A percentile compares a stretch with the other conserved stretches of the same genome.
Conservation (phyloP, 139 green algal species). For the Picochlorum sp. region DNA sequence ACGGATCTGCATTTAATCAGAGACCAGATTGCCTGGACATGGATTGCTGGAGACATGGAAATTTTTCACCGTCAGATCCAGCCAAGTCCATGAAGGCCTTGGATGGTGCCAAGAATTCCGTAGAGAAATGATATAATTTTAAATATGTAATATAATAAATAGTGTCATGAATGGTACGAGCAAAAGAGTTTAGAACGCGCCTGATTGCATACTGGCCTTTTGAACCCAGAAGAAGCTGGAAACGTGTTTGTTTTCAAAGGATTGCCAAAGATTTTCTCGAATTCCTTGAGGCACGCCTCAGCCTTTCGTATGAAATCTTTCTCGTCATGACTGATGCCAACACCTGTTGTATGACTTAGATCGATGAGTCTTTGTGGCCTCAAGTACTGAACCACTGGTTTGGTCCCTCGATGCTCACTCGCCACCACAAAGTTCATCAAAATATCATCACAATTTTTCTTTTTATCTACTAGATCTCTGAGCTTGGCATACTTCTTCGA, state of each 20-base stretch:
- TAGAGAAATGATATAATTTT: too few relatives aligned
- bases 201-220: conserved; percentile 7
- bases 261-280: neutral
- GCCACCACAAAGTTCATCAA: conserved; percentile 44
- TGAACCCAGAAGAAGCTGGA: conserved; percentile 15
- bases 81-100: neutral
- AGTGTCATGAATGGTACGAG: too few relatives aligned
- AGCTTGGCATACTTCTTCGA: conserved; percentile 4
- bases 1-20: conserved; percentile 5
- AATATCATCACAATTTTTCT: conserved; percentile 46
- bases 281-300: neutral
- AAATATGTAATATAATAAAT: too few relatives aligned
- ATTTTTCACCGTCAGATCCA: conserved; percentile 2
- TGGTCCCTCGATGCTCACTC: neutral
- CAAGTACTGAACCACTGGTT: neutral
- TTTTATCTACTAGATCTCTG: conserved; percentile 20
- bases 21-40: conserved; percentile 1
- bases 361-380: neutral
- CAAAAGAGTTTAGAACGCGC: conserved; percentile 16
- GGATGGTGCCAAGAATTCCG: neutral
- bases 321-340: conserved; percentile 9
- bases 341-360: neutral
- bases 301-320: conserved; percentile 4
- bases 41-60: neutral
- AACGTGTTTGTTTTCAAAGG: neutral